Evolutionary conservation across 2,329 filamentous ascomycete genomes (phyloP), one percentile per base, ranked within the genome.

Genomic region (Penicillium fuscoglaucum): DNA sequence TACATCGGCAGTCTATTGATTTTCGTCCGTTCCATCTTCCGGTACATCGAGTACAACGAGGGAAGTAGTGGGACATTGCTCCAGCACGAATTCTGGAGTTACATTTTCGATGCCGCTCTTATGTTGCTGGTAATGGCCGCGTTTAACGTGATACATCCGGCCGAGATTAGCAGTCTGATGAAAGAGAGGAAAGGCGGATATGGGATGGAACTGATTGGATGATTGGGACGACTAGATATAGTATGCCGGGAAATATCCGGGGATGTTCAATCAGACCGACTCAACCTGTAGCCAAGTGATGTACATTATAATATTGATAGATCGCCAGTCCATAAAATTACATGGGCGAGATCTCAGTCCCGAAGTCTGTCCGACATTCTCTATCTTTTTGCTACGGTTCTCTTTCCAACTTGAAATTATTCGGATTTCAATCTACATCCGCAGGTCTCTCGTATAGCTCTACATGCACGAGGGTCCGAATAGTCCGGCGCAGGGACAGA

Each of bases 401-500:
- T 19, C 35, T 49, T 55, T 31, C 2, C 24, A 50, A 40, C 19
- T 39, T 31, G 4, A 33, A 17, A 17, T 8, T 24, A 7, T 19
- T 26, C 8, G 12, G 7, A 28, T 39, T 29, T 8, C 10, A 54
- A 46, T 26, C 28, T 45, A 9, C 4, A 21, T 50, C 17, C 21
- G 5, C 21, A 21, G 24, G 31, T 13, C 21, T 39, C 29, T 28
- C 41, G 41, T 40, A 40, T 50, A 41, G 26, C 15, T 40, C 46
- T 35, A 50, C 12, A 44, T 41, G 17, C 15, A 45, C 8, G 12
- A 35, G 46, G 41, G 33, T 53, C 55, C 49, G 50, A 57, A 44
- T 43, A 7, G 28, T 48, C 55, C 55, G 55, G 49, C 35, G 55
- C 50, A 57, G 55, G 50, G 50, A 43, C 43, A 15, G 26, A 54